Evolutionary conservation across 176 grass and related monocot species (phyloP).

Genomic region (Saccharum spontaneum): DNA sequence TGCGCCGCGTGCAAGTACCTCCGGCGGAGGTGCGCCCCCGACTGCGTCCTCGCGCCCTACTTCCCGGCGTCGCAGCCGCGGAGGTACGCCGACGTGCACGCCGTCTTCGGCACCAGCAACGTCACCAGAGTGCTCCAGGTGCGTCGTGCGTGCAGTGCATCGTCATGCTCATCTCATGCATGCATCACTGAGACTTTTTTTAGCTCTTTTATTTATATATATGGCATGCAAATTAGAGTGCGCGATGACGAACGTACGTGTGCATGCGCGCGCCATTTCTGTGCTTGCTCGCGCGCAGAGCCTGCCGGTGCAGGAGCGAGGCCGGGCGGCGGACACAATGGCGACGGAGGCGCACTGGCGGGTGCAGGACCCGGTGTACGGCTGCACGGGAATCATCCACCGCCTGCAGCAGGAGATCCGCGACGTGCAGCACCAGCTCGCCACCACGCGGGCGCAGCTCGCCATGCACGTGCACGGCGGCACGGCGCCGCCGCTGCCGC

Average conservation of each 20-base stretch:
- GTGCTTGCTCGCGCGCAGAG: not conserved
- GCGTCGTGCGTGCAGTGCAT: not conserved
- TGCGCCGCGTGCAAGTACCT: conserved; percentile 66
- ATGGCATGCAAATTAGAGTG: no score
- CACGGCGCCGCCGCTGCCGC: not conserved
- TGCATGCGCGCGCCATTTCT: not conserved
- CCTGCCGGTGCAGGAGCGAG: conserved; percentile 46
- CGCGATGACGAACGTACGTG: not conserved
- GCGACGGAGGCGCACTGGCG: conserved; percentile 62
- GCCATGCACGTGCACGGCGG: not conserved
- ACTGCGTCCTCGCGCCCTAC: conserved; percentile 67
- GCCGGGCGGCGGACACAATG: conserved; percentile 48
- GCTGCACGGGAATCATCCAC: conserved; percentile 48
- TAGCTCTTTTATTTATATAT: no score
- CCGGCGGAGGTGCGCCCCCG: conserved; percentile 60
- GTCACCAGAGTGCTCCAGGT: conserved; percentile 65
- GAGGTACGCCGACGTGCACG: conserved; percentile 56
- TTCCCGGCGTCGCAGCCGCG: conserved; percentile 55
- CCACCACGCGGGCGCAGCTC: conserved; percentile 46
- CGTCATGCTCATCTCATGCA: no score
- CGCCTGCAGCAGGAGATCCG: conserved; percentile 57
- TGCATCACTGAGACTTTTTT: not conserved
- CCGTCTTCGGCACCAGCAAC: conserved; percentile 81
- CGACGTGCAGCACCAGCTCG: conserved; percentile 49
- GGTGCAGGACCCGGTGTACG: conserved; percentile 78